Percentiles rank a stretch among this genome's conserved stretches.
Conservation (phyloP, 2,329 filamentous ascomycete genomes). For the Coniochaeta sp. region DNA sequence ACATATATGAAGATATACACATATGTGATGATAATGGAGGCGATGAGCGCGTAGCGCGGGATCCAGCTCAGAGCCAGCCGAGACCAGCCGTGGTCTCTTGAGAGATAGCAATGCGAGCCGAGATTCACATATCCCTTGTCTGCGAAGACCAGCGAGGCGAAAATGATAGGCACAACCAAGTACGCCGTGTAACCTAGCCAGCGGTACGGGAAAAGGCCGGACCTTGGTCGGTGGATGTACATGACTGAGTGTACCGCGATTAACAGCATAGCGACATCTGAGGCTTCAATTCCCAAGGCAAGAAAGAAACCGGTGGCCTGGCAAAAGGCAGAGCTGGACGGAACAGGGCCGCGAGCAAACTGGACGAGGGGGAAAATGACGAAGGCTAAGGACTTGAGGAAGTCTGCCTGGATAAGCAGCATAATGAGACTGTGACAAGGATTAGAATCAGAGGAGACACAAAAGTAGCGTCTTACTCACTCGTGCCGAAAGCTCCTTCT, state of each 20-base stretch:
- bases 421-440: constrained; percentile 75
- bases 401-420: constrained; percentile 64
- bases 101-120: constrained; percentile 64
- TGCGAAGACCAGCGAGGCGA: constrained; percentile 2
- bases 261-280: constrained; percentile 64
- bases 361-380: constrained; percentile 57
- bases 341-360: constrained; percentile 42
- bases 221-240: constrained; percentile 58
- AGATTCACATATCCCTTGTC: constrained; percentile 55
- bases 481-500: constrained; percentile 66
- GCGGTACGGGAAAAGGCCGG: constrained; percentile 63
- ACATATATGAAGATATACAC: constrained; percentile 30
- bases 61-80: constrained; percentile 65
- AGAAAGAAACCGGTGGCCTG: constrained; percentile 19
- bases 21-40: constrained; percentile 57
- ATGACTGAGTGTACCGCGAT: constrained; percentile 68
- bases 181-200: constrained; percentile 50
- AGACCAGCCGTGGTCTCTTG: constrained; percentile 61
- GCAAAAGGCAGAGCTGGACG: constrained; percentile 20
- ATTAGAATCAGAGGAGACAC: constrained; percentile 8
- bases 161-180: constrained; percentile 22
- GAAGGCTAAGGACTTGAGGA: constrained; percentile 63
- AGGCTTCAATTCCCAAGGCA: constrained; percentile 56
- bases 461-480: constrained; percentile 30
- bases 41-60: constrained; percentile 63